Conservation (phyloP, 139 green algal genomes). For the Chlorella sp. region DNA sequence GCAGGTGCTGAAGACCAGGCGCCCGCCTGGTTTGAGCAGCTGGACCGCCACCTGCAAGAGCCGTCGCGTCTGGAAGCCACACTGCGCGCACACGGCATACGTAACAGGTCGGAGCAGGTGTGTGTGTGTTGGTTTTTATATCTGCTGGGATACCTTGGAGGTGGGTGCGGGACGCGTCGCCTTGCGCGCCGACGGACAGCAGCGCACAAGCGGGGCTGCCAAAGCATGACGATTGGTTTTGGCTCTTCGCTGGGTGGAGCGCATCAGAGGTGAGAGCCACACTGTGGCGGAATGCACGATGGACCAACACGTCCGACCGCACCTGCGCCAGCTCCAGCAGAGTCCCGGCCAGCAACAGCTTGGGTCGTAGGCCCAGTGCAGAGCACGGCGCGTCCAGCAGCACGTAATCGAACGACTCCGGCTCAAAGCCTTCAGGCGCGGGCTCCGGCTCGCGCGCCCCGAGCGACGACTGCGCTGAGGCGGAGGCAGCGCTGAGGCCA, state of each 20-base stretch:
- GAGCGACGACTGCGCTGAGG: too few relatives aligned
- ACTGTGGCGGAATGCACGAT: not conserved
- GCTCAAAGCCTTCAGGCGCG: conserved; percentile 34
- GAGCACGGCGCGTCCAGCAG: conserved; percentile 90
- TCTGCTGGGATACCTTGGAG: not conserved
- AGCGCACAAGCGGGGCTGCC: too few relatives aligned
- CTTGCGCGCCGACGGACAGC: too few relatives aligned
- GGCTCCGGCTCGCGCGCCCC: too few relatives aligned
- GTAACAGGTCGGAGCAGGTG: too few relatives aligned
- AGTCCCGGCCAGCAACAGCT: conserved; percentile 39
- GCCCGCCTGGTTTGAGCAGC: conserved; percentile 68
- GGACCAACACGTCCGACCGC: not conserved
- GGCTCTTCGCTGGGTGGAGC: not conserved
- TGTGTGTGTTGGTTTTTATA: too few relatives aligned
- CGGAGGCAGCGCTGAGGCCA: too few relatives aligned
- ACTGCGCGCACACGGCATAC: conserved; percentile 20
- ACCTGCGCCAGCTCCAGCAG: conserved; percentile 15
- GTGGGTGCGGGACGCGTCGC: not conserved
- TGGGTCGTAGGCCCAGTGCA: conserved; percentile 77
- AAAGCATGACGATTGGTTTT: not conserved
- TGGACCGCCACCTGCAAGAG: conserved; percentile 70
- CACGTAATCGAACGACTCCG: conserved; percentile 72
- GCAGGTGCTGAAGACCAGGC: conserved; percentile 87
- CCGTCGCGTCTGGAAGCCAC: conserved; percentile 55
- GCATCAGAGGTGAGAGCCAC: not conserved